Base-by-base conservation (phyloP, 2,329 filamentous ascomycete species). In the Cladobotryum mycophilum region DNA sequence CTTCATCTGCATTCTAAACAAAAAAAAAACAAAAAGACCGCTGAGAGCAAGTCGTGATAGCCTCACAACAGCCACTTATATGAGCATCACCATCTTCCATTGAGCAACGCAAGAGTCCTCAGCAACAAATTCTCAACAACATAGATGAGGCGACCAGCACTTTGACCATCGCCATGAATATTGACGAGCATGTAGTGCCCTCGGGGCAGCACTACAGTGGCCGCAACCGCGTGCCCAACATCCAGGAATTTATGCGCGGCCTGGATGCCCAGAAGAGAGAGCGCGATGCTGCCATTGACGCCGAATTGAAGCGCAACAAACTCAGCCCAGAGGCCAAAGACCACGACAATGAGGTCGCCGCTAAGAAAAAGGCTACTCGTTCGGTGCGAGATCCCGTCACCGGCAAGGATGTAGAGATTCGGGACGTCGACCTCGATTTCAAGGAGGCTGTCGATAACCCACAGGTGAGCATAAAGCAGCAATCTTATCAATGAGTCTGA, bases 321-420 rank as follows among this genome's bases (percentile, higher is more conserved):
- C 52, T 63, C 43, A 53, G 60, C 20, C 65, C 58, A 52, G 69
- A 74, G 35, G 67, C 70, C 14, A 62, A 67, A 37, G 70, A 74
- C 12, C 76, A 82, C 53, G 65, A 70, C 30, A 65, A 69, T 13
- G 61, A 71, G 0, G 56, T 63, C 8, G 59, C 64, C 37, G 61
- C 57, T 38, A 70, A 69, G 45, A 70, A 58, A 41, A 69, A 70
- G 45, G 66, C 73, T 51, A 84, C 90, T 35, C 89, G 88, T 15
- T 72, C 67, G 7, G 91, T 96, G 41, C 89, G 87, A 1, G 92
- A 97, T 65, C 92, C 92, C 0, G 88, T 89, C 0, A 96, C 92
- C 0, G 90, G 90, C 17, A 86, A 83, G 47, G 79, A 96, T 56
- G 87, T 96, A 17, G 80, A 87, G 56, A 95, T 97, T 55, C 87